Percentiles rank a stretch among this genome's conserved stretches.
Conservation (phyloP, 768 basidiomycete species). For the Crepidotus variabilis region DNA sequence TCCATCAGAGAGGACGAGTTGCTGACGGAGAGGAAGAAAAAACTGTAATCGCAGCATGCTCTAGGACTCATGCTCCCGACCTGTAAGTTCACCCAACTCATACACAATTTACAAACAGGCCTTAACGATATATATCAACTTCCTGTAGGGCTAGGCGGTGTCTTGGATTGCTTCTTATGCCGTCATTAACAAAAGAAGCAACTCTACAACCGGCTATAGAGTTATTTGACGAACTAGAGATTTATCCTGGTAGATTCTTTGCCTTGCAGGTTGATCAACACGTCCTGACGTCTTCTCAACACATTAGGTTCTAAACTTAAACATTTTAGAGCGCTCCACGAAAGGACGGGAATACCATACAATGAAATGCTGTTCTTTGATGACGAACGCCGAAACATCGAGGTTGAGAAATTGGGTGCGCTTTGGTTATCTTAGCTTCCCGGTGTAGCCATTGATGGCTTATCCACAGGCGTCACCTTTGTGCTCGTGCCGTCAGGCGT, state of each 20-base stretch:
- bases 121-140: background rate
- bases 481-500: slow-evolving; percentile 64
- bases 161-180: slow-evolving; percentile 57
- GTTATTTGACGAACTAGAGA: slow-evolving; percentile 70
- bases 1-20: slow-evolving; percentile 36
- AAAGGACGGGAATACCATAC: slow-evolving; percentile 73
- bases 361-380: slow-evolving; percentile 81
- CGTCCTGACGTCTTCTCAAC: background rate
- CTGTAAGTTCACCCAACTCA: slow-evolving; percentile 44
- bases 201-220: slow-evolving; percentile 44
- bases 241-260: slow-evolving; percentile 56
- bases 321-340: slow-evolving; percentile 74
- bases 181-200: slow-evolving; percentile 29
- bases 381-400: slow-evolving; percentile 60
- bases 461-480: slow-evolving; percentile 70
- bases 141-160: slow-evolving; percentile 66
- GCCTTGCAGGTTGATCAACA: background rate
- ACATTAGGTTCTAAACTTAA: slow-evolving; percentile 72
- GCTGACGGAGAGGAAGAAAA: slow-evolving; percentile 7
- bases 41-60: slow-evolving; percentile 65
- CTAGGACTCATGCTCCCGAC: slow-evolving; percentile 63
- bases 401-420: slow-evolving; percentile 58
- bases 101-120: background rate
- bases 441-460: background rate
- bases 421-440: background rate